Conservation (phyloP, 192 early-diverging fungal genomes). For the Gaertneriomyces sp. region DNA sequence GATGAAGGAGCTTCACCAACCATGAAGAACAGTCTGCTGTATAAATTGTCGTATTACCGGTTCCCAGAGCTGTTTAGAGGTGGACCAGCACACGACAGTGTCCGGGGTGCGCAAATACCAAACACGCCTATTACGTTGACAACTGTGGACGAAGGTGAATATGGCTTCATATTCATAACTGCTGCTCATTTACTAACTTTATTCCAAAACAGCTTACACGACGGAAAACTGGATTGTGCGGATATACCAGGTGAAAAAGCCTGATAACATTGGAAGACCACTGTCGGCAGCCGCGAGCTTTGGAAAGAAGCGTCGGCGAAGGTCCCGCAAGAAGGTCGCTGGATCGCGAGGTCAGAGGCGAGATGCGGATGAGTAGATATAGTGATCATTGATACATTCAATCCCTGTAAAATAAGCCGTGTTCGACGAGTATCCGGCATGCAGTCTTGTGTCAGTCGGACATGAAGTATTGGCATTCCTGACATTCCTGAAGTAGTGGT, state of each 20-base stretch:
- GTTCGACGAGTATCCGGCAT: no score
- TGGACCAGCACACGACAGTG: conserved; percentile 71
- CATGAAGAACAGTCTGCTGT: conserved; percentile 92
- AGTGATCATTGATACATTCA: no score
- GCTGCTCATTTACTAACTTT: conserved; percentile 13
- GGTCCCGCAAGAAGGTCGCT: conserved; percentile 8
- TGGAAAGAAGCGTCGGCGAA: conserved; percentile 27
- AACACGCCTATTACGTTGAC: conserved; percentile 72
- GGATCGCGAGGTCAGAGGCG: no score
- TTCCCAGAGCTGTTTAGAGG: conserved; percentile 85
- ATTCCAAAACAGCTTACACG: conserved; percentile 61
- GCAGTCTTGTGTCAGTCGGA: no score
- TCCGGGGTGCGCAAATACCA: conserved; percentile 74
- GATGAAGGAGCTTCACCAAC: conserved; percentile 83
- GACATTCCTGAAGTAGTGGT: no score
- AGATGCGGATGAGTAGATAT: no score
- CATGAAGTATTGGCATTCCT: no score
- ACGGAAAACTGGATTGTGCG: conserved; percentile 97
- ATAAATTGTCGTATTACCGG: conserved; percentile 96
- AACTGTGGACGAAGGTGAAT: conserved; percentile 76
- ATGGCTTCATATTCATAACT: background rate
- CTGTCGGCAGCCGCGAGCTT: conserved; percentile 56
- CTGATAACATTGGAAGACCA: conserved; percentile 85
- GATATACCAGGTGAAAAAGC: conserved; percentile 96
- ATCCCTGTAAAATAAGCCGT: no score